Evolutionary conservation across 768 basidiomycete species (phyloP), one percentile per base, ranked within the genome.

Genomic region (Hydnomerulius pinastri): DNA sequence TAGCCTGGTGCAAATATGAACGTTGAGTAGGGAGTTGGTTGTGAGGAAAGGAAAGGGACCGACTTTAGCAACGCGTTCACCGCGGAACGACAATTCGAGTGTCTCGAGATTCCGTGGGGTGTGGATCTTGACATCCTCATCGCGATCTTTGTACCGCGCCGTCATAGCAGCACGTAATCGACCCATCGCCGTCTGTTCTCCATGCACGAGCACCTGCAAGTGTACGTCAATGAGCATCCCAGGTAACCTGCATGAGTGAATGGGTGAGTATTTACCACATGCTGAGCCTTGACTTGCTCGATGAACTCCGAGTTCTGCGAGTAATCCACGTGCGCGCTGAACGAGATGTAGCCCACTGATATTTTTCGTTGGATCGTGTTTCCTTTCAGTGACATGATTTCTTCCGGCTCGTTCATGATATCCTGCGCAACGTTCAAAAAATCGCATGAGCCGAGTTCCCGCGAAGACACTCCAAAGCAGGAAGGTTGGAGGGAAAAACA

Each of bases 221-320:
- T 4, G 40, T 7, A 30, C 9, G 18, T 29, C 0, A 12, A 53
- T 46, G 37, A 46, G 23, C 39, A 27, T 48, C 46, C 35, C 42
- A 55, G n/a, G n/a, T n/a, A n/a, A 20, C 24, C 18, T 35, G 20
- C 8, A 4, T 0, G 32, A 21, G 32, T 12, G 43, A n/a, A 49
- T 23, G 51, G n/a, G 56, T 30, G 1, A 59, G 18, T 11, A 77
- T 85, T 65, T 65, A 92, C 93, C 43, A 95, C 87, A 74, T 95
- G 93, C 59, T 92, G 92, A 6, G 94, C 92, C 58, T 88, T 92
- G 59, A 98, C 88, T 48, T 82, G 77, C 62, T 98, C 93, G 58
- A 99, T 98, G 69, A 97, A 99, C 62, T 95, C 92, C 5, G 92
- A 88, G 66, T 99, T 99, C 68, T 98, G 97, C n/a, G 91, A 83